Base-by-base conservation (phyloP, 2,329 filamentous ascomycete genomes). In the Knoxdaviesia proteae region DNA sequence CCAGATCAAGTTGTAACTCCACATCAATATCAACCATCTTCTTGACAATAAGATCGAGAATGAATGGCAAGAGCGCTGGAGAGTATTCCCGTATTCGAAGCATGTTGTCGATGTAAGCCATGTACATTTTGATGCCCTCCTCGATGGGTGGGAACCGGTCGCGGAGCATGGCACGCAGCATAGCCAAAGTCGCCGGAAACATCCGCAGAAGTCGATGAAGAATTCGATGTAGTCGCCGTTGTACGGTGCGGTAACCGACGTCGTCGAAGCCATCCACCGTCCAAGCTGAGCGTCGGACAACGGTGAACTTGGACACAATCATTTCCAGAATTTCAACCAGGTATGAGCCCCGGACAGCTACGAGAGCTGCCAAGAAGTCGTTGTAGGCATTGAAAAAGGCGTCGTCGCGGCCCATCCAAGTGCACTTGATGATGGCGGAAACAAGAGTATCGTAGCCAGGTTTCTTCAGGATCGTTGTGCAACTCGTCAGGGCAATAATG, bases 1-100 rank as follows among this genome's bases (percentile, higher is more conserved):
- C 86, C 52, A 96, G 65, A 53, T 96, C 87, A 41, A 87, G 73
- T 59, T 94, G 88, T 58, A 96, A 90, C 55, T 94, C 83, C 1
- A 93, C 84, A 55, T 98, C 90, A 45, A 96, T 83, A 59, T 90
- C 90, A 53, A 96, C 84, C 6, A 96, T 68, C 47, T 83, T 78
- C 50, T 88, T 81, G 37, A 86, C 80, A 40, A 96, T 80, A 8
- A 93, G 63, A 44, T 84, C 77, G 48, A 94, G 69, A 30, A 96
- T 76, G 47, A 92, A 82, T 6, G 80, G 74, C 47, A 79, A 78
- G 34, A 94, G 62, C 46, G 82, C 77, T 0, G 84, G 78, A 1
- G 80, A 74, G 54, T 94, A 94, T 40, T 75, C 68, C 42, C 80
- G 77, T 34, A 96, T 64, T 45, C 69, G 73, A 31, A 96, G 64